Percentiles rank a stretch among this genome's conserved stretches.
Evolutionary conservation across 371 early-diverging fungal species (phyloP).

Genomic region (Saksenaea vasiformis): DNA sequence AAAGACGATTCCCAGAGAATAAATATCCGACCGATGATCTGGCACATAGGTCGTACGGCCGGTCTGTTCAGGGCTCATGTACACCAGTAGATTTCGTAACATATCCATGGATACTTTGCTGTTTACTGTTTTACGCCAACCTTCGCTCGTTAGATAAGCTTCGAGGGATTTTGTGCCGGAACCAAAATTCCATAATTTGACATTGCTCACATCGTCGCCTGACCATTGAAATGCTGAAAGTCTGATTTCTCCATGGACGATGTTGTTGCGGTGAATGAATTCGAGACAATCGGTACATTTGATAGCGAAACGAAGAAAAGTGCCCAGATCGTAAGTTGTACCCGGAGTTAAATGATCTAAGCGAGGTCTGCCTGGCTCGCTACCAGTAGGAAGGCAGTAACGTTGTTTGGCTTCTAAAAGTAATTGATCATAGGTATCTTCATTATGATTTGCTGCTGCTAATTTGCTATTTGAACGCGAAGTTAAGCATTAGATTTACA

Average conservation of each 20-base stretch:
- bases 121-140: conserved; percentile 43
- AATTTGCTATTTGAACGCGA: neutral
- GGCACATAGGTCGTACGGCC: conserved; percentile 59
- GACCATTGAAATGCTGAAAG: conserved; percentile 43
- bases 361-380: neutral
- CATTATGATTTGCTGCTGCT: conserved; percentile 2
- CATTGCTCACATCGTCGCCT: conserved; percentile 28
- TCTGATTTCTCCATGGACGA: conserved; percentile 47
- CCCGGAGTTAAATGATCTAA: neutral
- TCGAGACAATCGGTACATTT: conserved; percentile 46
- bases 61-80: conserved; percentile 56
- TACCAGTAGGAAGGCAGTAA: neutral
- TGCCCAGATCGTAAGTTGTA: conserved; percentile 33
- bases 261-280: conserved; percentile 42
- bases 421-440: conserved; percentile 2
- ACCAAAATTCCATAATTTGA: conserved; percentile 47
- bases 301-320: conserved; percentile 48
- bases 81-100: conserved; percentile 30
- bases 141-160: conserved; percentile 41
- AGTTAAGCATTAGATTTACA: too few relatives aligned
- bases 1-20: conserved; percentile 55
- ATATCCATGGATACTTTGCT: conserved; percentile 32
- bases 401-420: conserved; percentile 1
- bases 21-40: conserved; percentile 60
- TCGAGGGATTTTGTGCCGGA: conserved; percentile 37